Percentiles rank a stretch among this genome's conserved stretches.
These are phyloP conservation scores for Rachicladosporium sp. DNA, from an alignment of 2,329 filamentous ascomycete species.

Conservation along the genomic window DNA sequence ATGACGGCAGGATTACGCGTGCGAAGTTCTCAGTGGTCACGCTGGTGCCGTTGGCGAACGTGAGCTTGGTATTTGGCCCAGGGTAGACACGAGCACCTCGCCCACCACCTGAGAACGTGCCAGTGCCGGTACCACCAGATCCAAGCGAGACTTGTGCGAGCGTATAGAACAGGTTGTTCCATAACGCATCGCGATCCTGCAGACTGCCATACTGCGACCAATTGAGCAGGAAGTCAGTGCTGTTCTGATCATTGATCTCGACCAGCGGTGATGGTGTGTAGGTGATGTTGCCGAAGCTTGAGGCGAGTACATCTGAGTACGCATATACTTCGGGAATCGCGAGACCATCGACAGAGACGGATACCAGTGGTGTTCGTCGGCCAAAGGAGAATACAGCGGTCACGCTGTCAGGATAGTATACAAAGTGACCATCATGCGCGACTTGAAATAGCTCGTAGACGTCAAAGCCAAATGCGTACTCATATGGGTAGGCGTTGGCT, in stretches of 20 bases:
- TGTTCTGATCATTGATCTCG: conserved; percentile 46
- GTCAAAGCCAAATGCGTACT: conserved; percentile 36
- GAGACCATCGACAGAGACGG: conserved; percentile 48
- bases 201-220: conserved; percentile 36
- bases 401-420: conserved; percentile 42
- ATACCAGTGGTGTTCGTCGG: conserved; percentile 41
- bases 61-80: conserved; percentile 29
- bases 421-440: conserved; percentile 55
- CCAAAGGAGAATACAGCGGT: conserved; percentile 40
- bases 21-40: conserved; percentile 32
- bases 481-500: conserved; percentile 26
- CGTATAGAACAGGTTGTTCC: conserved; percentile 38
- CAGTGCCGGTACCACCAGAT: conserved; percentile 27
- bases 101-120: conserved; percentile 34
- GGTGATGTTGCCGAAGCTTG: conserved; percentile 28
- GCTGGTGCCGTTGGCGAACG: conserved; percentile 34
- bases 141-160: conserved; percentile 33
- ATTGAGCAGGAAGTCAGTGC: conserved; percentile 37
- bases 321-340: conserved; percentile 47
- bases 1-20: conserved; percentile 26
- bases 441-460: conserved; percentile 39
- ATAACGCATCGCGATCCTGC: conserved; percentile 48
- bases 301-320: conserved; percentile 34
- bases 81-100: conserved; percentile 33
- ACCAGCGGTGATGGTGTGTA: conserved; percentile 38